Conservation (phyloP, 257 asterid genomes). For the Przewalskia tangutica region DNA sequence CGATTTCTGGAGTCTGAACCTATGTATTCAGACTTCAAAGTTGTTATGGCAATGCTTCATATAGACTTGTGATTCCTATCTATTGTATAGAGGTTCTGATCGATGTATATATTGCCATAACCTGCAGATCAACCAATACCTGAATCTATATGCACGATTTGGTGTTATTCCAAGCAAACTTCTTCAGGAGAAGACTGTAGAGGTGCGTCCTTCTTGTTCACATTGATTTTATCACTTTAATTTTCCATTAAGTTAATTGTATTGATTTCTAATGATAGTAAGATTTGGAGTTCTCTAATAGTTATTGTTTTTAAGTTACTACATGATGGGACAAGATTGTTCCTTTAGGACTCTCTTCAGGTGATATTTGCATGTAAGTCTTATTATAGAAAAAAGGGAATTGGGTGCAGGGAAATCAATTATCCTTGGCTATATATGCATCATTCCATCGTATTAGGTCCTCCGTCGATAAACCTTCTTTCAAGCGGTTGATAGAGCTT, state of each 20-base stretch:
- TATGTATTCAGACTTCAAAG: neutral
- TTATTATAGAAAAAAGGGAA: neutral
- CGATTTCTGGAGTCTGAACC: neutral
- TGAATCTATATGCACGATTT: slow-evolving; percentile 41
- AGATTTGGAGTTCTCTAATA: neutral
- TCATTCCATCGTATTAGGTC: neutral
- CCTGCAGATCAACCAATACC: slow-evolving; percentile 70
- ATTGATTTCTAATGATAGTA: neutral
- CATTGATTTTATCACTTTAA: neutral
- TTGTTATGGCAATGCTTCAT: neutral
- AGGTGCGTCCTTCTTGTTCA: slow-evolving; percentile 37
- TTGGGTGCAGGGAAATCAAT: neutral
- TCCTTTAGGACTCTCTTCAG: neutral
- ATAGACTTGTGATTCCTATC: neutral
- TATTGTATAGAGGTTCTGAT: neutral
- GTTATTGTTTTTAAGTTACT: neutral
- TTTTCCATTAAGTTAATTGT: neutral
- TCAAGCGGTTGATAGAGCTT: neutral
- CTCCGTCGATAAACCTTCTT: neutral
- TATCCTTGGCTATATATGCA: neutral
- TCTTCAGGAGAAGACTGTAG: slow-evolving; percentile 56
- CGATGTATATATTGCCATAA: neutral
- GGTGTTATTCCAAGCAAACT: slow-evolving; percentile 85
- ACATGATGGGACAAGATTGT: neutral
- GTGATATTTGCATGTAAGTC: neutral